phyloP scores from a whole-genome alignment of 1,139 yeast species.

The Zygosaccharomyces pseudobailii region DNA sequence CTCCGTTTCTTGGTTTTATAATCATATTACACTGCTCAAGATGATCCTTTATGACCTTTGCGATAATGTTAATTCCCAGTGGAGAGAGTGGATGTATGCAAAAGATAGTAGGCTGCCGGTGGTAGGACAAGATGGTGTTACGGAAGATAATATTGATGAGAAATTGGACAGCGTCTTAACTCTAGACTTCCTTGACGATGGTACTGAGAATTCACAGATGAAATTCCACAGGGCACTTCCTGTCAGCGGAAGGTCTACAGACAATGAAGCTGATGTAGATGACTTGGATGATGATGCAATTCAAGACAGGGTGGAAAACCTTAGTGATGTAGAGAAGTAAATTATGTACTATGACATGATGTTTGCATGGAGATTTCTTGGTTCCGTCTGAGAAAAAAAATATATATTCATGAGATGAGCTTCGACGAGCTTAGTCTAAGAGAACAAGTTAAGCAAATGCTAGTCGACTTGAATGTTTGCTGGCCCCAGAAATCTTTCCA shows the following conservation, averaged over 20 bases:
- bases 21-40: slow-evolving; percentile 33
- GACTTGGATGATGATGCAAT: slow-evolving; percentile 7
- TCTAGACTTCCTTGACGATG: slow-evolving; percentile 31
- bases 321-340: not conserved
- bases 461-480: slow-evolving; percentile 72
- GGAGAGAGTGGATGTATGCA: slow-evolving; percentile 36
- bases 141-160: slow-evolving; percentile 27
- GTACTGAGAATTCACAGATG: slow-evolving; percentile 25
- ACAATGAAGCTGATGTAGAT: slow-evolving; percentile 1
- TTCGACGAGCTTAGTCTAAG: slow-evolving; percentile 1
- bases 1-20: slow-evolving; percentile 36
- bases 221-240: slow-evolving; percentile 24
- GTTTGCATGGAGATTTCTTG: not conserved
- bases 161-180: slow-evolving; percentile 28
- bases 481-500: slow-evolving; percentile 65
- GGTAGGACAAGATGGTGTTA: slow-evolving; percentile 20
- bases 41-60: slow-evolving; percentile 34
- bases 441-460: slow-evolving; percentile 34
- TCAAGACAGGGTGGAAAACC: not conserved
- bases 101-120: slow-evolving; percentile 23
- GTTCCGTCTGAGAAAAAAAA: not conserved
- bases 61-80: slow-evolving; percentile 30
- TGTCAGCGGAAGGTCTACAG: not conserved
- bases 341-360: not conserved
- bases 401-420: slow-evolving; percentile 3